Conservation (phyloP, 257 asterid species). For the Scutellaria baicalensis region DNA sequence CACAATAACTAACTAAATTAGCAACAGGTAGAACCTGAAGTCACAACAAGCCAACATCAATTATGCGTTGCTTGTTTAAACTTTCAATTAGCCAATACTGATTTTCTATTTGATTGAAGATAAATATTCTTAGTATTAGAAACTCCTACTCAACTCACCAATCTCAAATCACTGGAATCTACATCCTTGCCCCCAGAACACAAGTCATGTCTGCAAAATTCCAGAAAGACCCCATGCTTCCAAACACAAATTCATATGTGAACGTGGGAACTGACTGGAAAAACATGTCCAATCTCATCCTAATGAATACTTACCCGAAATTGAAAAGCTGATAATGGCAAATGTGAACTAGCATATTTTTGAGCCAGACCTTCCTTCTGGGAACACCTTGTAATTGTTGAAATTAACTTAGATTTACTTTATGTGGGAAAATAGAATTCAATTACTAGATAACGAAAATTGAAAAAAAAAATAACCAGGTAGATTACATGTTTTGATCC, state of each 20-base stretch:
- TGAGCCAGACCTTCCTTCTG: conserved; percentile 90
- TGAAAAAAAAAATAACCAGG: conserved; percentile 10
- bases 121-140: conserved; percentile 4
- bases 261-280: conserved; percentile 7
- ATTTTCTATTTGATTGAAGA: background rate
- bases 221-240: conserved; percentile 66
- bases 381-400: conserved; percentile 50
- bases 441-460: background rate
- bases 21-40: conserved; percentile 75
- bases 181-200: conserved; percentile 35
- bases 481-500: conserved; percentile 72
- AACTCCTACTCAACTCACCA: conserved; percentile 48
- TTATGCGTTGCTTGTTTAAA: background rate
- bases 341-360: conserved; percentile 42
- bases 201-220: conserved; percentile 65
- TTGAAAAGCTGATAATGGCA: conserved; percentile 47
- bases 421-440: background rate
- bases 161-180: conserved; percentile 41
- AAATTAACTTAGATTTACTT: conserved; percentile 35
- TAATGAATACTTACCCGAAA: conserved; percentile 39
- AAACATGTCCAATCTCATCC: background rate
- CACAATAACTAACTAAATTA: conserved; percentile 51
- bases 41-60: conserved; percentile 4
- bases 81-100: background rate
- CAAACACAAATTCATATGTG: conserved; percentile 14